Evolutionary conservation across 2,329 filamentous ascomycete species (phyloP), one percentile per base, ranked within the genome.

Genomic region (Colletotrichum sp.): DNA sequence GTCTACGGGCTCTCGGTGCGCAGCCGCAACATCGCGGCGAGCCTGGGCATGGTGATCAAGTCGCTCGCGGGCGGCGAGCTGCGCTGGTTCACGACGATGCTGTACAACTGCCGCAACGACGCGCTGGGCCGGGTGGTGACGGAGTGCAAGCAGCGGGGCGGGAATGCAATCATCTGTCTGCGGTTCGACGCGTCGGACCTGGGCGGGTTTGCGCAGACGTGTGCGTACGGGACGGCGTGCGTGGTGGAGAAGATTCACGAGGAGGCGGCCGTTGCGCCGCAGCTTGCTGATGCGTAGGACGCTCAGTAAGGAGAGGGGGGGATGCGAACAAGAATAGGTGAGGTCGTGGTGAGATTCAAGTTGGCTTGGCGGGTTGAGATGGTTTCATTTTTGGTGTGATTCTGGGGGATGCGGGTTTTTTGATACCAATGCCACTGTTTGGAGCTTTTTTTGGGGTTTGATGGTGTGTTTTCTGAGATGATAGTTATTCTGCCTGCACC

Each of bases 161-260:
- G 91, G 8, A 93, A 93, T 80, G 91, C 91, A 26, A 83, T 92
- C 78, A 89, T 93, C 78, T 89, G 88, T 67, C 82, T 92, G 77
- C 86, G 90, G 58, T 92, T 92, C 79, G 91, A 93, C 79, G 86
- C 89, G 3, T 87, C 87, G 6, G 90, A 90, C 75, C 82, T 92
- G 77, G 88, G 86, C 32, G 87, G 88, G 3, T 92, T 90, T 79
- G 89, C 89, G 4, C 90, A 92, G 83, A 89, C 90, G 55, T 91
- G 89, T 75, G 90, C 90, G 1, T 93, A 92, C 79, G 91, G 91
- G 4, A 92, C 91, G 5, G 91, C 91, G 4, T 89, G 87, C 67
- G 78, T 91, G 15, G 86, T 92, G 30, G 90, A 92, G 83, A 91
- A 89, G 84, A 82, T 92, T 71, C 87, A 90, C 15, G 84, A 82